Evolutionary conservation across 2,329 filamentous ascomycete genomes (phyloP), one percentile per base, ranked within the genome.

Genomic region (Thielaviopsis ethacetica): DNA sequence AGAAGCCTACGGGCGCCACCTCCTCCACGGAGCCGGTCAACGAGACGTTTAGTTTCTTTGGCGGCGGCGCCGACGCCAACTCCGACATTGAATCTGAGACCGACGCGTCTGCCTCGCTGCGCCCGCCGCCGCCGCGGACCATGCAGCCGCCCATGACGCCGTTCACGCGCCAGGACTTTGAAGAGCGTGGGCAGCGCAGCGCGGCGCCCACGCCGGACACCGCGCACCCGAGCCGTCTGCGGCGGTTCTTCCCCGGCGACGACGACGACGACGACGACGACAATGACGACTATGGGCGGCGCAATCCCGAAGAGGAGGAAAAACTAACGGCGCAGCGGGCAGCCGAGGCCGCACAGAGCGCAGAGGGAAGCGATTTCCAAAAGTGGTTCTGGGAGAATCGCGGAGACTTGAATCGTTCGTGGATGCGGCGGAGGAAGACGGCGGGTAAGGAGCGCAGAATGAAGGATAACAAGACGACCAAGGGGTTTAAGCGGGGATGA

Each of bases 141-240:
- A 63, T 61, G 22, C 69, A 78, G 12, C 67, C 74, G 4, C 91
- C 90, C 13, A 82, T 89, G 70, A 96, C 91, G 0, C 91, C 91
- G 0, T 95, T 83, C 68, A 88, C 87, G 0, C 82, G 84, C 63
- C 80, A 84, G 64, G 91, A 97, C 64, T 75, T 91, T 30, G 84
- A 88, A 65, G 82, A 76, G 71, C 80, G 90, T 62, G 81, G 80
- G 56, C 68, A 87, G n/a, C 80, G 93, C 59, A 96, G 90, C 68
- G 90, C 90, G 5, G 93, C 93, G 2, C 93, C 93, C 0, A 98
- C 93, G 0, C 93, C 93, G 0, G 93, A 98, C 67, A 97, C 93
- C 0, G 89, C 89, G 1, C 83, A 90, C 61, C 83, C 87, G 1
- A 82, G 76, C 49, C 80, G 82, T 27, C 77, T 75, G 59, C 84